A percentile compares a stretch with the other conserved stretches of the same genome.
Evolutionary conservation across 1,284 basidiomycete species (phyloP).

Genomic region (Ustilago trichophora): DNA sequence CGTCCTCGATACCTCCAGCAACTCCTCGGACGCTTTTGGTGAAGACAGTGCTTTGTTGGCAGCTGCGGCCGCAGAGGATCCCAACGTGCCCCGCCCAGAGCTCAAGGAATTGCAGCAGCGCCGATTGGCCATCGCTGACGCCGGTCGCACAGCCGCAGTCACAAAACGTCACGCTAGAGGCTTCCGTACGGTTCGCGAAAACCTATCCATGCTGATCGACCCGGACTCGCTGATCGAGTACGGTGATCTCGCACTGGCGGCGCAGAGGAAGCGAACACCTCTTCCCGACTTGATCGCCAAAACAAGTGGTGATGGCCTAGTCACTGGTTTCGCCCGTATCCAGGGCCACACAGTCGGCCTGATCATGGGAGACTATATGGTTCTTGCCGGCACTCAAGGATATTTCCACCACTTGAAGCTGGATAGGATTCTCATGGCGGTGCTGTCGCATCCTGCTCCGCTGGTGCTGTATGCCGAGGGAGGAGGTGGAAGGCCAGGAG

Average conservation of each 20-base stretch:
- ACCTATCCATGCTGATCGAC: conserved; percentile 37
- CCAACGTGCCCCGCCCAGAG: conserved; percentile 26
- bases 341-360: conserved; percentile 17
- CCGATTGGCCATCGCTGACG: conserved; percentile 10
- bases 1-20: conserved; percentile 4
- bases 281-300: conserved; percentile 16
- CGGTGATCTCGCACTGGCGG: conserved; percentile 44
- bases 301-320: conserved; percentile 48
- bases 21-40: not conserved
- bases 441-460: conserved; percentile 34
- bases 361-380: conserved; percentile 46
- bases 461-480: conserved; percentile 54
- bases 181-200: conserved; percentile 47
- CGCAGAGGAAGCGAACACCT: conserved; percentile 19
- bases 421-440: conserved; percentile 36
- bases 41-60: not conserved
- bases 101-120: conserved; percentile 19
- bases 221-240: conserved; percentile 41
- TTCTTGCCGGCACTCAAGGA: conserved; percentile 52
- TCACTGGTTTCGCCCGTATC: conserved; percentile 44
- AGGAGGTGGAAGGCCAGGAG: conserved; percentile 50
- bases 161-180: conserved; percentile 40
- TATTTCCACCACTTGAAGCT: conserved; percentile 49
- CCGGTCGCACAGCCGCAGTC: conserved; percentile 14
- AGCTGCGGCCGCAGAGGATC: conserved; percentile 3